Evolutionary conservation across 192 early-diverging fungal genomes (phyloP).

Genomic region (Gaertneriomyces semiglobifer): DNA sequence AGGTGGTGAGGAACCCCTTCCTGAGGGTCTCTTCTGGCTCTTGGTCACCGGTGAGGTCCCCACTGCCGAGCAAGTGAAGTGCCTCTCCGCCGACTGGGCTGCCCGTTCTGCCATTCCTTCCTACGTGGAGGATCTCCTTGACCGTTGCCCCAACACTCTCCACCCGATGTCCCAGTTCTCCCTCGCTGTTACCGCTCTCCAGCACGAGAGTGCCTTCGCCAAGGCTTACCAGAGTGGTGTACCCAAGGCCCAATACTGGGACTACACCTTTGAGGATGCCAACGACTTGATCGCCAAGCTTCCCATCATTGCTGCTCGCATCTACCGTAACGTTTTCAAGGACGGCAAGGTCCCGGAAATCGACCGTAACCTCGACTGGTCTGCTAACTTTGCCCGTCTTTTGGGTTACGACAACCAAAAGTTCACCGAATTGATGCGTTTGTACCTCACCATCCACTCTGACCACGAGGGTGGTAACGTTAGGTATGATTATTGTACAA

Average conservation of each 20-base stretch:
- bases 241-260: conserved; percentile 95
- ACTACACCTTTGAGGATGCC: conserved; percentile 91
- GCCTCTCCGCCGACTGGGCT: conserved; percentile 93
- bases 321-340: conserved; percentile 99
- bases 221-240: conserved; percentile 94
- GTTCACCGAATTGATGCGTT: conserved; percentile 97
- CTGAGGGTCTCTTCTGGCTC: conserved; percentile 98
- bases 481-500: conserved; percentile 38
- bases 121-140: conserved; percentile 96
- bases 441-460: conserved; percentile 99
- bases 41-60: conserved; percentile 97
- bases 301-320: conserved; percentile 91
- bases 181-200: conserved; percentile 93
- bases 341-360: conserved; percentile 88
- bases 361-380: conserved; percentile 87
- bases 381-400: conserved; percentile 90
- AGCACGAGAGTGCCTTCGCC: conserved; percentile 94
- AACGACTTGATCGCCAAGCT: conserved; percentile 99
- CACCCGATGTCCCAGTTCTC: conserved; percentile 99
- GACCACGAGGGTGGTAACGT: conserved; percentile 99
- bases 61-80: conserved; percentile 83
- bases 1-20: conserved; percentile 89
- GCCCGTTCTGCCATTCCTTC: conserved; percentile 86
- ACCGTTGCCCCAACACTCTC: conserved; percentile 96
- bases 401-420: conserved; percentile 86